These are phyloP conservation scores for Metschnikowia arizonensis DNA, from an alignment of 805 yeast genomes.

Conservation along the genomic window DNA sequence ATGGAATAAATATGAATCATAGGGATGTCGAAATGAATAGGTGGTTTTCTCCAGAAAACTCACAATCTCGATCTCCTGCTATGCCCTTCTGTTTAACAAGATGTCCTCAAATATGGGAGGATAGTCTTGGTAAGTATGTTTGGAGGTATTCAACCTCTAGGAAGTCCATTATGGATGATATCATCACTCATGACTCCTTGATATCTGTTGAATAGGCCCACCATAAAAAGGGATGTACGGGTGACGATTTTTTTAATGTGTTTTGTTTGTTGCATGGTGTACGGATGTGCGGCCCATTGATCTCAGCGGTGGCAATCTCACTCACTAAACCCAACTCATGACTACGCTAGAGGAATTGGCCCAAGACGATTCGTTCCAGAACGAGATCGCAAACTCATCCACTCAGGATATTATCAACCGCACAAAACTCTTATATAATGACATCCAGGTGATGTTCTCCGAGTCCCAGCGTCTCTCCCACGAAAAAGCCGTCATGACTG, in stretches of 20 bases:
- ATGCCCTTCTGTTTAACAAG: no score
- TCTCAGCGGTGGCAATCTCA: constrained; percentile 1
- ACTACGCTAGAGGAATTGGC: constrained; percentile 83
- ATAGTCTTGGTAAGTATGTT: no score
- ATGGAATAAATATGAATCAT: no score
- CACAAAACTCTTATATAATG: constrained; percentile 85
- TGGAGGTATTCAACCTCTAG: no score
- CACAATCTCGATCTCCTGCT: no score
- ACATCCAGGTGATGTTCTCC: constrained; percentile 89
- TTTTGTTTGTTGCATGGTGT: neutral
- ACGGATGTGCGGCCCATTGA: neutral
- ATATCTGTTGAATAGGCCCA: no score
- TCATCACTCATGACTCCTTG: no score
- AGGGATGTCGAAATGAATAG: no score
- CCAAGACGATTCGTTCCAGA: constrained; percentile 64
- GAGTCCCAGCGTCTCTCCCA: constrained; percentile 87
- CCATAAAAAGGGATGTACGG: neutral
- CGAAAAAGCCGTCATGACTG: constrained; percentile 89
- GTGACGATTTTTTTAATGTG: neutral
- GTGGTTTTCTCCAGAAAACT: no score
- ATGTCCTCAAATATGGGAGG: no score
- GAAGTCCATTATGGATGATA: no score
- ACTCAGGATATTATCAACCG: constrained; percentile 82
- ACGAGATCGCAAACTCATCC: constrained; percentile 73
- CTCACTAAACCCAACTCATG: constrained; percentile 38